These are phyloP conservation scores for Tripterygium wilfordii DNA, from an alignment of 177 flowering plant species.

Conservation along the genomic window DNA sequence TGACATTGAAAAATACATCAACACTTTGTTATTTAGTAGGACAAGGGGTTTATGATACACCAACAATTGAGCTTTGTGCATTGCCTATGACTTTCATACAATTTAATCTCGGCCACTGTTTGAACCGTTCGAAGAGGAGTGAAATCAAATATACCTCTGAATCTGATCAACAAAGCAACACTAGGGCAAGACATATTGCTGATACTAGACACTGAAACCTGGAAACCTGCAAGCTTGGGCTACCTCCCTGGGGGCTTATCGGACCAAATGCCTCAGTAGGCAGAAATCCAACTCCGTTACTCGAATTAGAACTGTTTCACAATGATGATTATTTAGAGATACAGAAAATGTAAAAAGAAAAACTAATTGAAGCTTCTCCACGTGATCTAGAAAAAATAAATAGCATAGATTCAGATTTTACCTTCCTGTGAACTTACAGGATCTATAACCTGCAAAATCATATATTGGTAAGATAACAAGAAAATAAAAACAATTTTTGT, in stretches of 20 bases:
- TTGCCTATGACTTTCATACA: constrained; percentile 2
- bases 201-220: constrained; percentile 3
- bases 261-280: constrained; percentile 29
- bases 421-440: constrained; percentile 67
- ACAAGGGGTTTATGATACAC: no score
- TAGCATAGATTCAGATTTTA: constrained; percentile 11
- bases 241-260: constrained; percentile 13
- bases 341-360: neutral
- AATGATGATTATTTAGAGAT: neutral
- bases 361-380: neutral
- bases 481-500: no score
- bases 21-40: no score
- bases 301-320: constrained; percentile 25
- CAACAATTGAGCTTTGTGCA: neutral
- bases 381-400: neutral
- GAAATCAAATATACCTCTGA: no score
- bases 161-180: constrained; percentile 13
- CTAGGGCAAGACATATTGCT: constrained; percentile 8
- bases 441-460: constrained; percentile 50
- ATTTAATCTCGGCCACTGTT: neutral
- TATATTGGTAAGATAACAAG: neutral
- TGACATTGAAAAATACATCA: neutral
- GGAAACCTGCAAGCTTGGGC: constrained; percentile 8
- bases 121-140: neutral
- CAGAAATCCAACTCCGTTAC: constrained; percentile 13